Conservation (phyloP, 306 rosid species). For the Lathyrus aphaca region DNA sequence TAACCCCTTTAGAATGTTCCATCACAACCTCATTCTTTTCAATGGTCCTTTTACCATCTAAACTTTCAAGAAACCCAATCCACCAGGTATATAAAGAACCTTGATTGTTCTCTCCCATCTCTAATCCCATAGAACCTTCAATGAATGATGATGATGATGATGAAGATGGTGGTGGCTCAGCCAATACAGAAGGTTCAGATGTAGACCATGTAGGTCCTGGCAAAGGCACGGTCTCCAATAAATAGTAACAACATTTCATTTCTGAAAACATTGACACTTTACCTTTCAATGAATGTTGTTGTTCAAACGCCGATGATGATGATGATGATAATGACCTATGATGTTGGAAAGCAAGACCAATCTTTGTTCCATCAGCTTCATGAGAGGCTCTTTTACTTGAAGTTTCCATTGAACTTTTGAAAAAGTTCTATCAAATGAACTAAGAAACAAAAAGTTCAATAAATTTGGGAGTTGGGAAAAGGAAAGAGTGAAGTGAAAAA, state of each 20-base stretch:
- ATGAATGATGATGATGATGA: conserved; percentile 7
- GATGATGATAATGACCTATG: not conserved
- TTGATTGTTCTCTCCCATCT: conserved; percentile 50
- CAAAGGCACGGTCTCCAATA: conserved; percentile 65
- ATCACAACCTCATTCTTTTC: conserved; percentile 5
- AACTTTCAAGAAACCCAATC: conserved; percentile 50
- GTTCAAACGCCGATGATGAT: no score
- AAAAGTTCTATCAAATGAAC: not conserved
- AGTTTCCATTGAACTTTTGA: not conserved
- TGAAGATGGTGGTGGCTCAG: conserved; percentile 29
- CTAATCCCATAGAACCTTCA: conserved; percentile 39
- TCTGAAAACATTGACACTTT: conserved; percentile 34
- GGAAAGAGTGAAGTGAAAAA: no score
- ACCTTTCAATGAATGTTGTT: conserved; percentile 3
- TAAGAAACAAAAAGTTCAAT: not conserved
- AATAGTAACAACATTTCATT: conserved; percentile 47
- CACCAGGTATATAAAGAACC: conserved; percentile 56
- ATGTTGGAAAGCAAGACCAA: not conserved
- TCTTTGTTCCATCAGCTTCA: no score
- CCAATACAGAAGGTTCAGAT: conserved; percentile 53
- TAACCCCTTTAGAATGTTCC: conserved; percentile 10
- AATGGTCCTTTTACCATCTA: conserved; percentile 38
- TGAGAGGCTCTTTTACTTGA: conserved; percentile 31
- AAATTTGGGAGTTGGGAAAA: no score
- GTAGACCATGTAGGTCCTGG: conserved; percentile 70